A percentile compares a stretch with the other conserved stretches of the same genome.
Evolutionary conservation across 202 grass and related monocot species (phyloP).

Genomic region (Zoysia matrella): DNA sequence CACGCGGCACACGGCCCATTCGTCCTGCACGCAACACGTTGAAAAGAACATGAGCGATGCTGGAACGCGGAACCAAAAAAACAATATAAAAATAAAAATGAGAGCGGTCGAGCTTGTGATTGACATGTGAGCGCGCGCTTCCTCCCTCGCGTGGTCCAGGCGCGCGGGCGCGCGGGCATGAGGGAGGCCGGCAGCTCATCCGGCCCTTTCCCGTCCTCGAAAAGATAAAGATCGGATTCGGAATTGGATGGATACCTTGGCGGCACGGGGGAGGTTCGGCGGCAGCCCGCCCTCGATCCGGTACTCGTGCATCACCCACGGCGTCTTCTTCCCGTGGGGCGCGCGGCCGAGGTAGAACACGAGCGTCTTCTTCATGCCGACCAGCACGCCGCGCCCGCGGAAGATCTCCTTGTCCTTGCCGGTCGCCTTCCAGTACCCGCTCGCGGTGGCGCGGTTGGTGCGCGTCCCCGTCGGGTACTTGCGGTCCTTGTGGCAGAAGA

Average conservation of each 20-base stretch:
- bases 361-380: slow-evolving; percentile 68
- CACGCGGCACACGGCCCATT: slow-evolving; percentile 69
- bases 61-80: no score
- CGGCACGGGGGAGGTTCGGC: slow-evolving; percentile 29
- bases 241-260: slow-evolving; percentile 43
- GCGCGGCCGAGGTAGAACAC: slow-evolving; percentile 66
- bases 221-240: background rate
- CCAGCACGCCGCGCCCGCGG: slow-evolving; percentile 40
- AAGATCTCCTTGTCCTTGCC: slow-evolving; percentile 75
- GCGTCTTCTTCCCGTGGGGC: slow-evolving; percentile 50
- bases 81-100: no score
- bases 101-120: no score
- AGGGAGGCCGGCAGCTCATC: no score
- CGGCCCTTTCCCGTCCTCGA: no score
- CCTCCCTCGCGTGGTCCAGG: no score
- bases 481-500: slow-evolving; percentile 67
- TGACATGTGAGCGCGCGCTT: no score
- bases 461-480: slow-evolving; percentile 70
- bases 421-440: slow-evolving; percentile 74
- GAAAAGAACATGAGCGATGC: slow-evolving; percentile 7
- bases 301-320: slow-evolving; percentile 90
- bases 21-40: background rate
- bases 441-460: slow-evolving; percentile 60
- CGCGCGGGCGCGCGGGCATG: no score
- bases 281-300: slow-evolving; percentile 62